Evolutionary conservation across 2,329 filamentous ascomycete genomes (phyloP).

Genomic region (Cladosporium halotolerans): DNA sequence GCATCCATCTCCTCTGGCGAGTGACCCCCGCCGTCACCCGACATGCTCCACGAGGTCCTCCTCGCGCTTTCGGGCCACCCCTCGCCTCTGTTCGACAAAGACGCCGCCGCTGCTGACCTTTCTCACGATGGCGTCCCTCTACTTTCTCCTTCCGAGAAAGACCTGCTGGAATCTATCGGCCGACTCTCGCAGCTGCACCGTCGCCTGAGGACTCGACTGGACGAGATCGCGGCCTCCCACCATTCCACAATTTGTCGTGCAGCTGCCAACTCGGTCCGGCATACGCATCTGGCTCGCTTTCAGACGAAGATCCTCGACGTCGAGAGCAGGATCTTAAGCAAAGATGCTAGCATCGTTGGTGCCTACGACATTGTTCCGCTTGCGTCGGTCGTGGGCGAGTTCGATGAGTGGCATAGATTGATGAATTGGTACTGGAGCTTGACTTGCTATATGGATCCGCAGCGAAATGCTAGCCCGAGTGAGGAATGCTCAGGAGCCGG

Average conservation of each 20-base stretch:
- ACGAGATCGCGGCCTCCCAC: constrained; percentile 63
- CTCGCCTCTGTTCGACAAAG: constrained; percentile 71
- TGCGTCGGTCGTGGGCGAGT: constrained; percentile 75
- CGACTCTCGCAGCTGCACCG: constrained; percentile 74
- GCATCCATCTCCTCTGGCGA: no score
- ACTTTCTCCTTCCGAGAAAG: constrained; percentile 71
- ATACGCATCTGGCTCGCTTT: constrained; percentile 70
- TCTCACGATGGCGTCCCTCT: constrained; percentile 38
- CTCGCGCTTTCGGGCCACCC: constrained; percentile 91
- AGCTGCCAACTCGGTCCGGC: constrained; percentile 70
- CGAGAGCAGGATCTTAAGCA: constrained; percentile 68
- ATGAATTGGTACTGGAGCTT: constrained; percentile 82
- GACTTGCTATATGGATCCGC: constrained; percentile 59
- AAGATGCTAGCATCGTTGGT: constrained; percentile 74
- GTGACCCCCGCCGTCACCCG: no score
- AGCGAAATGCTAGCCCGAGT: not conserved
- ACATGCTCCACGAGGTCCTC: constrained; percentile 97
- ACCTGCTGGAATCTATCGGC: constrained; percentile 70
- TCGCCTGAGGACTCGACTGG: constrained; percentile 60
- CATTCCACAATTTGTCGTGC: constrained; percentile 79
- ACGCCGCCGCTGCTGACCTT: constrained; percentile 31
- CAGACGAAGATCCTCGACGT: constrained; percentile 79
- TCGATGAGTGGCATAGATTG: constrained; percentile 76
- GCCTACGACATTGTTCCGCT: constrained; percentile 91
- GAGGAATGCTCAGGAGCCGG: constrained; percentile 41